These are phyloP conservation scores for Zoysia japonica DNA, from an alignment of 176 grass and related monocot species.

Conservation along the genomic window DNA sequence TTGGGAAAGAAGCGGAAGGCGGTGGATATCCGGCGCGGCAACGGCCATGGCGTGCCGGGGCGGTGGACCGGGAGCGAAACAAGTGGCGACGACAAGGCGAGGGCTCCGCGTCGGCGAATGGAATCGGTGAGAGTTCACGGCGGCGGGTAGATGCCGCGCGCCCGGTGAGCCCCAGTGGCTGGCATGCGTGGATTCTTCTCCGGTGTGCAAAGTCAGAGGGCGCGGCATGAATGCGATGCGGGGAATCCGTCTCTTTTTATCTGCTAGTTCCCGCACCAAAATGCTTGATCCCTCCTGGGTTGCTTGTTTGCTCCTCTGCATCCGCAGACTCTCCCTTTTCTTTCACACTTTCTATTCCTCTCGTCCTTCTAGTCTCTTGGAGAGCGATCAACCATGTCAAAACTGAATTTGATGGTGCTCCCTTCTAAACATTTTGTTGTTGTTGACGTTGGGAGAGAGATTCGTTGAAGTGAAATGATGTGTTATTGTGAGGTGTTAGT, in stretches of 20 bases:
- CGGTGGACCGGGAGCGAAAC: constrained; percentile 5
- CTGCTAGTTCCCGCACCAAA: constrained; percentile 41
- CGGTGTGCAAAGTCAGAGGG: constrained; percentile 35
- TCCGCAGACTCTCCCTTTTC: too few relatives aligned
- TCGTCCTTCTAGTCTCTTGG: too few relatives aligned
- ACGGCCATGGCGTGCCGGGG: constrained; percentile 10
- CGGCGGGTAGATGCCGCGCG: constrained; percentile 30
- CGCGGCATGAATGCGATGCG: constrained; percentile 8
- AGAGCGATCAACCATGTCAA: too few relatives aligned
- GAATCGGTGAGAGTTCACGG: constrained; percentile 43
- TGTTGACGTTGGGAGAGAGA: too few relatives aligned
- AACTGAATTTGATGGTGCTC: too few relatives aligned
- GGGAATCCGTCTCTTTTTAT: constrained; percentile 41
- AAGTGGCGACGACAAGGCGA: constrained; percentile 31
- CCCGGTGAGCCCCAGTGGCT: not conserved
- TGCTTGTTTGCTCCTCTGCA: not conserved
- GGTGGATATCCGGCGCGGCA: constrained; percentile 19
- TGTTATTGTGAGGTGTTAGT: too few relatives aligned
- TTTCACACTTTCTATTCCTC: too few relatives aligned
- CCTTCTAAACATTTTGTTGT: too few relatives aligned
- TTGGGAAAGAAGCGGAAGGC: not conserved
- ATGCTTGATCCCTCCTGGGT: not conserved
- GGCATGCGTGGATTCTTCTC: constrained; percentile 14
- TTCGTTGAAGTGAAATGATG: too few relatives aligned
- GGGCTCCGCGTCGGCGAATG: constrained; percentile 31